Percentiles rank a stretch among this genome's conserved stretches.
phyloP scores from a whole-genome alignment of 768 basidiomycete species.

The Lentinula raphanica region DNA sequence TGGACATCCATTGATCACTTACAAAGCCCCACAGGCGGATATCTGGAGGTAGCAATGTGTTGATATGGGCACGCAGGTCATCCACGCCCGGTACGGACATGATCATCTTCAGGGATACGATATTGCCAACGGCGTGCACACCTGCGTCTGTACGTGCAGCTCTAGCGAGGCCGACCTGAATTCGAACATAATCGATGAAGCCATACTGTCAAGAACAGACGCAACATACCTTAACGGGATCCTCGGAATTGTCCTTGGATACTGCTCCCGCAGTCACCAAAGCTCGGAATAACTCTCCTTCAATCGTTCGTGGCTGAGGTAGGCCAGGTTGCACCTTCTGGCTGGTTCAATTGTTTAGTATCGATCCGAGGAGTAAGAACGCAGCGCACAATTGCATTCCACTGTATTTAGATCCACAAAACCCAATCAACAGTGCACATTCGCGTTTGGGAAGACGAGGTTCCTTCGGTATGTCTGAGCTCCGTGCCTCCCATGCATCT shows the following conservation, averaged over 20 bases:
- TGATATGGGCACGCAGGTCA: slow-evolving; percentile 69
- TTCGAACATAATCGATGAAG: neutral
- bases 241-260: slow-evolving; percentile 89
- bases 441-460: slow-evolving; percentile 76
- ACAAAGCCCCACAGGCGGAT: slow-evolving; percentile 92
- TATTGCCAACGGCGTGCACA: slow-evolving; percentile 94
- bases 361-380: neutral
- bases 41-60: slow-evolving; percentile 83
- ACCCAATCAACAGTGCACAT: slow-evolving; percentile 82
- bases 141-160: slow-evolving; percentile 97
- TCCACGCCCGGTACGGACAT: slow-evolving; percentile 62
- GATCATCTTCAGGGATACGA: slow-evolving; percentile 91
- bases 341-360: slow-evolving; percentile 3
- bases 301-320: slow-evolving; percentile 75
- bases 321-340: slow-evolving; percentile 43
- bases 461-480: slow-evolving; percentile 32
- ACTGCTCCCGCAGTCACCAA: slow-evolving; percentile 88
- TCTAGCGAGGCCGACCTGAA: slow-evolving; percentile 74
- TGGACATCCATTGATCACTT: slow-evolving; percentile 23
- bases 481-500: neutral
- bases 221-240: slow-evolving; percentile 73
- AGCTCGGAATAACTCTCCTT: slow-evolving; percentile 83
- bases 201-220: neutral
- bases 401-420: slow-evolving; percentile 85
- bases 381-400: slow-evolving; percentile 93